Evolutionary conservation across 805 yeast species (phyloP).

Genomic region (Saturnispora besseyi): DNA sequence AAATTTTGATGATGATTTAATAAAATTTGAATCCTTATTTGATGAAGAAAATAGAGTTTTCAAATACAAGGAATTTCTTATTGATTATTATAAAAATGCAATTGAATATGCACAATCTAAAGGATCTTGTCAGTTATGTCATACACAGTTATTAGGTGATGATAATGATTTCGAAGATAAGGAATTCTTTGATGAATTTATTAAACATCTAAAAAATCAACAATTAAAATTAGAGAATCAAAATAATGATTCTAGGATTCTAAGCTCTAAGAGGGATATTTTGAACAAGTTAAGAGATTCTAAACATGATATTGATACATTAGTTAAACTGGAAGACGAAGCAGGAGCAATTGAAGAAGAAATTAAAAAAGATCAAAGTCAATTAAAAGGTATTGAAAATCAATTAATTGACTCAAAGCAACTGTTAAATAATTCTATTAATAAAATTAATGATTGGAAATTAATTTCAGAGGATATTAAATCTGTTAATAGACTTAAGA

Average conservation of each 20-base stretch:
- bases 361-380: not conserved
- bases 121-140: slow-evolving; percentile 64
- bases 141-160: slow-evolving; percentile 46
- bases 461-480: slow-evolving; percentile 8
- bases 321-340: slow-evolving; percentile 24
- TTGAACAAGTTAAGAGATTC: slow-evolving; percentile 23
- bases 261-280: slow-evolving; percentile 23
- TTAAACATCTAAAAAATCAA: slow-evolving; percentile 19
- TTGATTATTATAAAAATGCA: slow-evolving; percentile 63
- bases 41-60: slow-evolving; percentile 52
- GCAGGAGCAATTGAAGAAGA: slow-evolving; percentile 12
- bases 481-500: not conserved
- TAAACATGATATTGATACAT: slow-evolving; percentile 21
- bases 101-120: slow-evolving; percentile 48
- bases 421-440: not conserved
- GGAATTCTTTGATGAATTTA: slow-evolving; percentile 15
- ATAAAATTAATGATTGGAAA: slow-evolving; percentile 5
- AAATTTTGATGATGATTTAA: slow-evolving; percentile 41
- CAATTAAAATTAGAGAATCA: slow-evolving; percentile 16
- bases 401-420: slow-evolving; percentile 14
- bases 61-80: slow-evolving; percentile 61
- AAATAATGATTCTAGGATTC: slow-evolving; percentile 15
- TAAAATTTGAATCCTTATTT: slow-evolving; percentile 54
- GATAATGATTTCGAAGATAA: slow-evolving; percentile 9
- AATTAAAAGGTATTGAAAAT: not conserved